Conservation (phyloP, 306 rosid species). For the Quercus cerris region DNA sequence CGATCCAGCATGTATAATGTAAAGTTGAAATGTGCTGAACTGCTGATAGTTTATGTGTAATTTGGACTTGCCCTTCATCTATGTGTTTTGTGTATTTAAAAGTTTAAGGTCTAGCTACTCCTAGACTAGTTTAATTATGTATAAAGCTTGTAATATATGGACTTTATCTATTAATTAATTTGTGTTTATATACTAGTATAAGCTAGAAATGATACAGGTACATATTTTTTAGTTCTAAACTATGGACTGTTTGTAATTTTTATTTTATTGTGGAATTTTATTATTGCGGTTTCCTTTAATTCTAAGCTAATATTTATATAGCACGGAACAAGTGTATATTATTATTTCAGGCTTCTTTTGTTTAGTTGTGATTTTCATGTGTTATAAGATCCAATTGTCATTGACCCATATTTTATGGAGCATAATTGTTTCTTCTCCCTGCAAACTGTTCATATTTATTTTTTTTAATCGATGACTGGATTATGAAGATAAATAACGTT, state of each 20-base stretch:
- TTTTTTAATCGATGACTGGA: not conserved
- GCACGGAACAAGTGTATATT: not conserved
- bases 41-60: no score
- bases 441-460: not conserved
- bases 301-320: not conserved
- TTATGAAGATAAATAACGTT: not conserved
- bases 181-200: no score
- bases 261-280: not conserved
- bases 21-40: no score
- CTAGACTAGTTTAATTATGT: no score
- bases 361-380: not conserved
- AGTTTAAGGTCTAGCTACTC: no score
- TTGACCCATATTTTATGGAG: not conserved
- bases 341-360: not conserved
- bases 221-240: not conserved
- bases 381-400: not conserved
- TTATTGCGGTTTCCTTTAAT: not conserved
- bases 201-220: constrained; percentile 95
- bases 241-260: not conserved
- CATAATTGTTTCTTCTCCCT: not conserved
- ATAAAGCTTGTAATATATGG: no score
- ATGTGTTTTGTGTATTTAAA: no score
- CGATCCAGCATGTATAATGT: no score
- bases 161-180: no score
- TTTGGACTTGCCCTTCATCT: no score